Percentiles rank a stretch among this genome's conserved stretches.
Conservation (phyloP, 768 basidiomycete species). For the Tricholoma bakamatsutake region DNA sequence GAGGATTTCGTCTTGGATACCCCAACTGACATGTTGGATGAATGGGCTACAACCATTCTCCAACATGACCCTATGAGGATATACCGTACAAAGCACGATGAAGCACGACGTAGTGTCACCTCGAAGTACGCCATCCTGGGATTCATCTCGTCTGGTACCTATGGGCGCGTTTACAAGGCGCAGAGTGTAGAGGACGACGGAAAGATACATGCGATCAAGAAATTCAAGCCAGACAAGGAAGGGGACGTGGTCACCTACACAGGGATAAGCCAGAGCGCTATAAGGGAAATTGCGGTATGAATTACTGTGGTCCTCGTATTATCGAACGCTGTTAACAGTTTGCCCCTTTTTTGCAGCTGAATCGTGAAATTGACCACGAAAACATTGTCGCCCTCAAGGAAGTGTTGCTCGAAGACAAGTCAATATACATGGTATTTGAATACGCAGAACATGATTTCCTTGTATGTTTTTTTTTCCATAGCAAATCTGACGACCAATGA, state of each 20-base stretch:
- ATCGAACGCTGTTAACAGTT: background rate
- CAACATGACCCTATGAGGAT: slow-evolving; percentile 79
- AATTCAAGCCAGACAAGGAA: slow-evolving; percentile 99
- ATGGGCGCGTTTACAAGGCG: slow-evolving; percentile 98
- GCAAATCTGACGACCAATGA: background rate
- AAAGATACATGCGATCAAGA: slow-evolving; percentile 91
- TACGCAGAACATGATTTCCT: slow-evolving; percentile 99
- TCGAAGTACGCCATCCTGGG: slow-evolving; percentile 90
- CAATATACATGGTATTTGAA: slow-evolving; percentile 99
- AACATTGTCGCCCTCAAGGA: slow-evolving; percentile 90
- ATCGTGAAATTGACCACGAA: slow-evolving; percentile 84
- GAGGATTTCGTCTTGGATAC: background rate
- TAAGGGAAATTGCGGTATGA: slow-evolving; percentile 86
- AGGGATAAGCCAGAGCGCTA: slow-evolving; percentile 96
- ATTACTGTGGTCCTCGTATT: background rate
- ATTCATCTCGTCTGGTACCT: slow-evolving; percentile 97
- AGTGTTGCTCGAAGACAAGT: slow-evolving; percentile 96
- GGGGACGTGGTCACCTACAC: slow-evolving; percentile 95
- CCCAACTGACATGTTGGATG: slow-evolving; percentile 20
- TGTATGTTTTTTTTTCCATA: slow-evolving; percentile 36
- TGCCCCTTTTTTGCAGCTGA: slow-evolving; percentile 50
- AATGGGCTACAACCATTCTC: slow-evolving; percentile 35
- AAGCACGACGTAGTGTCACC: slow-evolving; percentile 55
- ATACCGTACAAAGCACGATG: slow-evolving; percentile 78
- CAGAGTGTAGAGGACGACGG: slow-evolving; percentile 66